A percentile compares a stretch with the other conserved stretches of the same genome.
phyloP scores from a whole-genome alignment of 129 eudicot genomes.

The Kitagawia praeruptora region DNA sequence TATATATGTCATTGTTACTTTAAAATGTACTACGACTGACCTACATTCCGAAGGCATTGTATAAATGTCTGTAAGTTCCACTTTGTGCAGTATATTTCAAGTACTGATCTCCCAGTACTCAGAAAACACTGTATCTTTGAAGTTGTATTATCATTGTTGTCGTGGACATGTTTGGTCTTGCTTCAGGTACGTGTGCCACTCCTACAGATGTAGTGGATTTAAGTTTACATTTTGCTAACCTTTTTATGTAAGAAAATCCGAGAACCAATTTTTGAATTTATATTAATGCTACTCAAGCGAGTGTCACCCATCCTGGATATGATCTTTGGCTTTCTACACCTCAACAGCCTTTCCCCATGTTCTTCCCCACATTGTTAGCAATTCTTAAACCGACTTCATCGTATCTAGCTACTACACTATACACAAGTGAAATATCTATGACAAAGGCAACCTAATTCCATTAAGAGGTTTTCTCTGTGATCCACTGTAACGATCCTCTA shows the following conservation, averaged over 20 bases:
- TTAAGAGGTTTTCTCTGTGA: too few species aligned
- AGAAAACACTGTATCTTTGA: background rate
- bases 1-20: background rate
- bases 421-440: too few species aligned
- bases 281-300: background rate
- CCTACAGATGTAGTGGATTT: background rate
- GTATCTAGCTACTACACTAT: background rate
- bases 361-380: background rate
- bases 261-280: too few species aligned
- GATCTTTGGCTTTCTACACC: background rate
- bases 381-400: background rate
- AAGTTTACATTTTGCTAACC: background rate
- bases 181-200: background rate
- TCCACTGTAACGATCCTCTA: too few species aligned
- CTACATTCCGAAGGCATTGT: background rate
- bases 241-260: too few species aligned
- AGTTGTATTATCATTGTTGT: background rate
- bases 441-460: too few species aligned
- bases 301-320: too few species aligned
- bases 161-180: background rate
- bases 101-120: constrained; percentile 4
- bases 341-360: too few species aligned
- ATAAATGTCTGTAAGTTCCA: constrained; percentile 2
- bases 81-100: background rate
- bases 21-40: background rate